Base-by-base conservation (phyloP, 225 moss, liverwort and hornwort genomes). In the Antitrichia curtipendula region DNA sequence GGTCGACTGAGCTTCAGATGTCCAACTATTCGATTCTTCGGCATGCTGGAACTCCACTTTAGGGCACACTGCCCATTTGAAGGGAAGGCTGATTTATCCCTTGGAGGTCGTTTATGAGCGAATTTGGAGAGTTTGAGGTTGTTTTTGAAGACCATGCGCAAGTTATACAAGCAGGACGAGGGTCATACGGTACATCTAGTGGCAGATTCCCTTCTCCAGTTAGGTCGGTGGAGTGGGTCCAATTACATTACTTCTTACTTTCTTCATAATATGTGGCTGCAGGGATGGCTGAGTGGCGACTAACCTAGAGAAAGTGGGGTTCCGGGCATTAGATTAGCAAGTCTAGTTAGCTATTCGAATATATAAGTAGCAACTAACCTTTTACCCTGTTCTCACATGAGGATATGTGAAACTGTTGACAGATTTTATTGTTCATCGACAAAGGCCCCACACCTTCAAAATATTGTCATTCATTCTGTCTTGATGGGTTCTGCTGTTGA, bases 1-100 rank as follows among this genome's bases (percentile, higher is more conserved):
- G 90, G 88, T 92, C 75, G 90, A 92, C 84, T 92, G 82, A 92
- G 83, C 50, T 79, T 78, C 64, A 34, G 58, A 60, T 58, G 45
- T 60, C 40, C 47, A 79, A 52, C 50, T 61, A 80, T 69, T 74
- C 62, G 73, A 74, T 73, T 65, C 56, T 73, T 71, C 60, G 74
- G 62, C 78, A 88, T 74, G 68, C 82, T 85, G 82, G 72, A 74
- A 83, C 72, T 86, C 43, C 75, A 56, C 75, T 86, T 47, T 75
- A 23, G 52, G 86, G 49, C 45, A 24, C 16, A 47, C 76, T 77
- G 31, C 65, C 80, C 80, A 84, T 47, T 75, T 86, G 41, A 82
- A 75, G 75, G 69, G 52, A 54, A 65, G 77, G 52, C 80, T 87
- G 81, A 41, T 50, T 36, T 52, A 45, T 69, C 66, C 24, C 75